Percentiles rank a stretch among this genome's conserved stretches.
Conservation (phyloP, 2,329 filamentous ascomycete species). For the Trichoderma sp. region DNA sequence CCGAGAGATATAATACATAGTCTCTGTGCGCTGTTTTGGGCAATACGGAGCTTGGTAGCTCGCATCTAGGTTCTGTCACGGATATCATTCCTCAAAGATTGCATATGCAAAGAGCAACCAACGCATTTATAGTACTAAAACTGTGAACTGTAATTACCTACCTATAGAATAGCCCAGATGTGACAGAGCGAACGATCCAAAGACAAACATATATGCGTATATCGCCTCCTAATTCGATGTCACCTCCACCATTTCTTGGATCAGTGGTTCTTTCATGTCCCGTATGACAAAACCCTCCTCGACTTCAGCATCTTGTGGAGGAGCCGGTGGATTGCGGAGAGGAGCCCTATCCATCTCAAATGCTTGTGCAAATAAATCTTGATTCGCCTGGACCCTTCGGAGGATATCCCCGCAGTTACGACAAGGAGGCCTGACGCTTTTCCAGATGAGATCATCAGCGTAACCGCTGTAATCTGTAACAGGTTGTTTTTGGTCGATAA, state of each 20-base stretch:
- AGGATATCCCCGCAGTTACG: background rate
- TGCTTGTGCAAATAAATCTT: background rate
- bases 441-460: background rate
- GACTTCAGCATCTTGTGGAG: background rate
- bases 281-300: background rate
- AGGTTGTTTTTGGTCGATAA: background rate
- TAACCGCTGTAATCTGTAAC: background rate
- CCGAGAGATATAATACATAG: background rate
- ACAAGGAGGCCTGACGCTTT: background rate
- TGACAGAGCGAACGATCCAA: background rate
- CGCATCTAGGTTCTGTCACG: background rate
- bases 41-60: background rate
- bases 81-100: too few species aligned
- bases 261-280: background rate
- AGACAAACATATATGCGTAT: background rate
- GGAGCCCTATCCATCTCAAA: background rate
- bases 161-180: background rate
- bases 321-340: background rate
- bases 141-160: background rate
- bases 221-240: background rate
- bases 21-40: background rate
- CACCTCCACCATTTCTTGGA: background rate
- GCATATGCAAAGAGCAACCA: background rate
- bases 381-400: too few species aligned
- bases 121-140: background rate